Percentiles rank a stretch among this genome's conserved stretches.
These are phyloP conservation scores for Cryptococcus amylolentus DNA, from an alignment of 1,284 basidiomycete species.

Conservation along the genomic window DNA sequence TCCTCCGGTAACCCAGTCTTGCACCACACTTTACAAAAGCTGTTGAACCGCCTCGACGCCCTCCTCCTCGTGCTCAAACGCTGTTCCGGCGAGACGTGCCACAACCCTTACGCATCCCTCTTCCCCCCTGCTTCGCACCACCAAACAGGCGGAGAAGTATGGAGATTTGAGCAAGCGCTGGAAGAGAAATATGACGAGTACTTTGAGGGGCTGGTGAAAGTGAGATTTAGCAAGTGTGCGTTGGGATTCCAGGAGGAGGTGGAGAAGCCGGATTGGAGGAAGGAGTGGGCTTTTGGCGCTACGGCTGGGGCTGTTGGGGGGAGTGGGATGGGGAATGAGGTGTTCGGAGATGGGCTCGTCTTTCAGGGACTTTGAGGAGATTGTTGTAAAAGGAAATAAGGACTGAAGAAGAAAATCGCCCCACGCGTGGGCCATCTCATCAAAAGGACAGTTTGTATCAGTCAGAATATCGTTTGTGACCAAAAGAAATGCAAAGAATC, in stretches of 20 bases:
- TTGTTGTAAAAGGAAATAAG: neutral
- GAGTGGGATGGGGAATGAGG: neutral
- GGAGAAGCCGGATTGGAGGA: slow-evolving; percentile 27
- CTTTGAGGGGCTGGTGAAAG: slow-evolving; percentile 31
- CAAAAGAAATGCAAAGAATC: no score
- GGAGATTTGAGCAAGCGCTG: slow-evolving; percentile 19
- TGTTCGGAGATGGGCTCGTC: neutral
- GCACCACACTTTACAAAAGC: slow-evolving; percentile 3
- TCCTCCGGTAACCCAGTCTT: neutral
- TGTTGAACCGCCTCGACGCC: slow-evolving; percentile 33
- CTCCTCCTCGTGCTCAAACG: slow-evolving; percentile 40
- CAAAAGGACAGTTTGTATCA: no score
- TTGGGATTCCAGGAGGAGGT: slow-evolving; percentile 24
- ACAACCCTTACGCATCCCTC: slow-evolving; percentile 26
- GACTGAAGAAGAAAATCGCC: neutral
- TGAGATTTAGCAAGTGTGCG: slow-evolving; percentile 25
- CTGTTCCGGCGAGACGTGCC: slow-evolving; percentile 33
- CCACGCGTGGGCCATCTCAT: no score
- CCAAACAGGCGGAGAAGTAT: slow-evolving; percentile 10
- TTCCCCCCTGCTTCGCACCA: slow-evolving; percentile 18
- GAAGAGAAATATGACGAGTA: slow-evolving; percentile 24
- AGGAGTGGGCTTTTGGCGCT: slow-evolving; percentile 5
- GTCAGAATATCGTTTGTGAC: no score
- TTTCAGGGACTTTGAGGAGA: neutral
- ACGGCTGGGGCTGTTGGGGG: neutral